Conservation (phyloP, 345 rosid species). For the rapeseed (Brassica napus) region Da-Ae NC_063436.1:14524001-14524500, state of each 20-base stretch:
- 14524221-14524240: background rate
- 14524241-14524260: background rate
- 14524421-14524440: slow-evolving; percentile 29
- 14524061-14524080: background rate
- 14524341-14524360: background rate
- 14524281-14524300: background rate
- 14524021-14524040: background rate
- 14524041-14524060: too few relatives aligned
- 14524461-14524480: slow-evolving; percentile 26
- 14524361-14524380: slow-evolving; percentile 34
- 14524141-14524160: background rate
- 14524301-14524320: background rate
- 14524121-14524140: background rate
- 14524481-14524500: slow-evolving; percentile 5
- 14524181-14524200: slow-evolving; percentile 12
- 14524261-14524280: slow-evolving; percentile 1
- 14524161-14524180: background rate
- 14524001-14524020: background rate
- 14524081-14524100: background rate
- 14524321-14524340: slow-evolving; percentile 1
- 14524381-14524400: slow-evolving; percentile 38
- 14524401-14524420: slow-evolving; percentile 17
- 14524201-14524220: slow-evolving; percentile 9
- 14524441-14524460: slow-evolving; percentile 34
- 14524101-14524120: background rate